Evolutionary conservation across 2,329 filamentous ascomycete species (phyloP), one percentile per base, ranked within the genome.

Genomic region (Tolypocladium album): DNA sequence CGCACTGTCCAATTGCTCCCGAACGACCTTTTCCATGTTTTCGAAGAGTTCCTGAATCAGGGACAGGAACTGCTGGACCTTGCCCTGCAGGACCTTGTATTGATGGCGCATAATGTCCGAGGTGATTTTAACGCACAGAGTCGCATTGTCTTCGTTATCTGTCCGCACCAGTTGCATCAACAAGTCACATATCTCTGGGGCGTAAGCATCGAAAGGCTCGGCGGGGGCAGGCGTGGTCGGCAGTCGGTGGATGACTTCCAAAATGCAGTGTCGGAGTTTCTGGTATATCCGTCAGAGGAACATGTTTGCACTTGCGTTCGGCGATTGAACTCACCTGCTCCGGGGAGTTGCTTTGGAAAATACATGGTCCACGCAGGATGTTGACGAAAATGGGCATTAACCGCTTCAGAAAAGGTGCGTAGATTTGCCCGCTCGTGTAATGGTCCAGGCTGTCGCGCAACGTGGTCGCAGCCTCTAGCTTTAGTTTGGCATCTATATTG

Each of bases 91-190:
- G 34, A 88, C 86, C 76, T 93, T 95, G 60, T 88, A 85, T 74
- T 97, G 93, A 70, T 96, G 91, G 56, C 94, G 87, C 82, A 96
- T 91, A 64, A 97, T 88, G 71, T 99, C 94, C 79, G 96, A 97
- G 58, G 96, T 91, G 17, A 93, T 96, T 79, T 99, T 99, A 76
- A 99, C 91, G 72, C 93, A 97, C 63, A 99, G 78, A n/a, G 95
- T 91, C 2, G 93, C 94, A 80, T 99, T 99, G 64, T 99, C 94
- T 75, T 99, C 94, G 68, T 99, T 99, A 74, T 99, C 94, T 50
- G 86, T 88, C 66, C 88, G 87, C 61, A 97, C 92, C 61, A 99
- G 78, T 59, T 85, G 83, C 86, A 97, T 93, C 64, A 97, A 82
- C 65, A 96, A 82, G 70, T 97, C 92, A 61, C 97, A 90, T 62